Evolutionary conservation across 1,139 yeast genomes (phyloP), one percentile per base, ranked within the genome.

Genomic region (Protomyces inundatus): DNA sequence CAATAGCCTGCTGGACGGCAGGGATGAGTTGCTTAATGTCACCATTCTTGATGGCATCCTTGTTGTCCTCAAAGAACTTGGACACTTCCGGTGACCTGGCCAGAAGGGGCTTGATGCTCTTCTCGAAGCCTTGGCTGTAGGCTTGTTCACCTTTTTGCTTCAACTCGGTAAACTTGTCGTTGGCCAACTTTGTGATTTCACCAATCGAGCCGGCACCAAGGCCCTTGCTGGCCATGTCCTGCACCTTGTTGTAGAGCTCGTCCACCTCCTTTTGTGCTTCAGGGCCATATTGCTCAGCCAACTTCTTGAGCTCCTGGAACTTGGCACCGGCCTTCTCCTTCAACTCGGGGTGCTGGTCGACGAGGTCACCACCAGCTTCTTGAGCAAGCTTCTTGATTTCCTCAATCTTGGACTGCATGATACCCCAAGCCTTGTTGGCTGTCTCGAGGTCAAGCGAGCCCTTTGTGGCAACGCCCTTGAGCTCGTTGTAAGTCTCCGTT

Each of bases 211-310:
- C 64, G 37, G 58, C 54, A 33, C 52, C 40, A 14, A 60, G 58
- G 16, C 64, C 64, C 39, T 60, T 60, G 40, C 58, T 56, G 23
- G 58, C 64, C 14, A 60, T 45, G 40, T 54, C 58, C 37, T 60
- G 58, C 39, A 60, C 58, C 55, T 60, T 54, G n/a, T 14, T 39
- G 58, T 60, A 54, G 34, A 54, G 48, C 34, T 60, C 64, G 14
- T 60, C 64, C 23, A 42, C 55, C 32, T 54, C 54, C 64, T 60
- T 60, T 54, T 60, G 54, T n/a, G 64, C 64, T 23, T 60, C 64
- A 14, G 64, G 64, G 32, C 64, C 64, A 39, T 54, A 54, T 54
- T 60, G 58, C 16, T 60, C 64, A n/a, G 64, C 58, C 42, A 60
- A 16, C 10, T 30, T 33, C 50, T 54, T 54, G 40, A 60, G 42